Evolutionary conservation across 2,329 filamentous ascomycete genomes (phyloP).

Genomic region (Cadophora malorum): DNA sequence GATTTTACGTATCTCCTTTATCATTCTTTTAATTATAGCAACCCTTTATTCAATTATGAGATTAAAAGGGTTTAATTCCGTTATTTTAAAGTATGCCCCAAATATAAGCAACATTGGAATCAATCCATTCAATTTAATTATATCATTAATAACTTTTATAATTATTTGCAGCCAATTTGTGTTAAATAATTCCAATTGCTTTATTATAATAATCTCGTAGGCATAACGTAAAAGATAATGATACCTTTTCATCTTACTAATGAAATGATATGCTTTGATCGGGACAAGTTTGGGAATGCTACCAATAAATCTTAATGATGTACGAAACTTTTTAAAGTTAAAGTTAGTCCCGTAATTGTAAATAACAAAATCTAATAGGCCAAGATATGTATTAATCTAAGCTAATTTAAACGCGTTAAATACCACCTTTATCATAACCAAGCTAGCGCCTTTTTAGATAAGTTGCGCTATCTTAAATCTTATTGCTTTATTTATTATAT

Average conservation of each 20-base stretch:
- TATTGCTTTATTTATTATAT: no score
- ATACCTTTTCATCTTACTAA: neutral
- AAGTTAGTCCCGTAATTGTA: neutral
- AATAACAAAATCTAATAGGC: neutral
- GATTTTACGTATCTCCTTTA: no score
- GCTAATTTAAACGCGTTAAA: neutral
- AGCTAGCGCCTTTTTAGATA: neutral
- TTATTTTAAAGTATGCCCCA: no score
- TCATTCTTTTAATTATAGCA: no score
- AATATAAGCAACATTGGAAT: neutral
- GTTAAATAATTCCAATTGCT: neutral
- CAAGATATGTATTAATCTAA: neutral
- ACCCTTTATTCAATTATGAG: no score
- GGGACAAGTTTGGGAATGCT: neutral
- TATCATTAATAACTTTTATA: neutral
- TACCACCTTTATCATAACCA: neutral
- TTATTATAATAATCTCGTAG: neutral
- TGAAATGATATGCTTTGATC: neutral
- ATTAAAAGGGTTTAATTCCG: no score
- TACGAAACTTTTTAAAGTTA: neutral
- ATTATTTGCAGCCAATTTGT: neutral
- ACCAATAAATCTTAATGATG: neutral
- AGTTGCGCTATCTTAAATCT: neutral
- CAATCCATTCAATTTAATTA: neutral
- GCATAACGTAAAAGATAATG: neutral